phyloP scores from a whole-genome alignment of 2,329 filamentous ascomycete genomes.

The Phialophora expanda region DNA sequence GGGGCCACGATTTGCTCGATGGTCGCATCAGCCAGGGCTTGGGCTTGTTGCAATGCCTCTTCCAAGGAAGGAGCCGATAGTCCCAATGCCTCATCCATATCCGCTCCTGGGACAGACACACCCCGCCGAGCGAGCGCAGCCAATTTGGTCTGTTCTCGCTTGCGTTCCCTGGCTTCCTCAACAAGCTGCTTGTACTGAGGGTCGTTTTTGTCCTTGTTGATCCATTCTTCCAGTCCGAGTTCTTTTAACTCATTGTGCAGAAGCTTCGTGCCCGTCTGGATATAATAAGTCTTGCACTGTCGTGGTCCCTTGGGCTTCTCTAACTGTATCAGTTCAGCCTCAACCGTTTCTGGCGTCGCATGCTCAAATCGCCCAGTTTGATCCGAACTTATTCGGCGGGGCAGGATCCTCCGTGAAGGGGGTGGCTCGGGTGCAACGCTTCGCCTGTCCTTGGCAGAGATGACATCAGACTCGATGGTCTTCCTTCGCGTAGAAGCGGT shows the following conservation, averaged over 20 bases:
- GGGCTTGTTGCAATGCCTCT: constrained; percentile 4
- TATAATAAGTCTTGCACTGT: constrained; percentile 2
- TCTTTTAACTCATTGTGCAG: constrained; percentile 27
- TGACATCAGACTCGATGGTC: not conserved
- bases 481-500: constrained; percentile 5
- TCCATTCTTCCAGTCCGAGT: constrained; percentile 34
- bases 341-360: constrained; percentile 19
- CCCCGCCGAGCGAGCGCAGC: constrained; percentile 23
- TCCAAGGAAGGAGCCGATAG: constrained; percentile 1
- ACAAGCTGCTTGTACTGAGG: constrained; percentile 28
- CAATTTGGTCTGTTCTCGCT: constrained; percentile 29
- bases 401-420: constrained; percentile 8
- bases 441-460: constrained; percentile 6
- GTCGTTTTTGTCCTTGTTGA: constrained; percentile 30
- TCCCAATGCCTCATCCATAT: constrained; percentile 20
- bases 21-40: constrained; percentile 14
- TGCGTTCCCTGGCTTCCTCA: constrained; percentile 22
- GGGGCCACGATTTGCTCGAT: not conserved
- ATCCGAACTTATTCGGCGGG: constrained; percentile 5
- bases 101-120: constrained; percentile 7
- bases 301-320: constrained; percentile 11
- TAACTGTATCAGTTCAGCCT: constrained; percentile 7
- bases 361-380: constrained; percentile 10
- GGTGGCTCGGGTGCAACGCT: constrained; percentile 29
- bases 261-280: constrained; percentile 26